phyloP scores from a whole-genome alignment of 78 protist species.

The Dictyostelium brefeldianum region DNA sequence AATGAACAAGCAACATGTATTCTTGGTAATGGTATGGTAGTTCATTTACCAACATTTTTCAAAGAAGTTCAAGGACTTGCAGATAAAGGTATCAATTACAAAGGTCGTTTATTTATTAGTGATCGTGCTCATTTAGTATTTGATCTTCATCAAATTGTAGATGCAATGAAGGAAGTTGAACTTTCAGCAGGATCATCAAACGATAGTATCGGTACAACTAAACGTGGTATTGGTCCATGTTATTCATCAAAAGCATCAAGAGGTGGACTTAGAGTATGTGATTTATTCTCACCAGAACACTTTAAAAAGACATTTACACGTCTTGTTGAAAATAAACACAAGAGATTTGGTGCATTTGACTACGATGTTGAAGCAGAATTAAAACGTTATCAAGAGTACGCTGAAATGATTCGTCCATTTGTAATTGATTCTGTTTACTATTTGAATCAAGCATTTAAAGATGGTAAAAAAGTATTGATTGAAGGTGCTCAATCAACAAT shows the following conservation, averaged over 20 bases:
- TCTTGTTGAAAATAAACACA: slow-evolving; percentile 54
- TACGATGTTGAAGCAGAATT: slow-evolving; percentile 90
- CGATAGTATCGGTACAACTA: slow-evolving; percentile 89
- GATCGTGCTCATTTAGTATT: slow-evolving; percentile 96
- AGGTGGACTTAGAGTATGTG: slow-evolving; percentile 90
- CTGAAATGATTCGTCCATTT: slow-evolving; percentile 86
- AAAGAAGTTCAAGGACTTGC: slow-evolving; percentile 88
- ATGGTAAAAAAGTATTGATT: slow-evolving; percentile 85
- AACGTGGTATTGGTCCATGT: slow-evolving; percentile 96
- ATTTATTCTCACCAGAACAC: slow-evolving; percentile 79
- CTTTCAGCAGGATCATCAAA: slow-evolving; percentile 52
- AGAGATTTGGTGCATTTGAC: slow-evolving; percentile 80
- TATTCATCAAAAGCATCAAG: slow-evolving; percentile 93
- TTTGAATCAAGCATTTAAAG: slow-evolving; percentile 77
- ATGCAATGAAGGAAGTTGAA: slow-evolving; percentile 87
- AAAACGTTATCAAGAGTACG: slow-evolving; percentile 76
- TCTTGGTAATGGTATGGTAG: slow-evolving; percentile 96
- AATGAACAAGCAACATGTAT: slow-evolving; percentile 76
- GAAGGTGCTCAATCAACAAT: slow-evolving; percentile 96
- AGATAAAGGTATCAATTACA: slow-evolving; percentile 79
- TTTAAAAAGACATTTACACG: slow-evolving; percentile 66
- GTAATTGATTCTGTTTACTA: slow-evolving; percentile 90
- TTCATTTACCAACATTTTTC: slow-evolving; percentile 93
- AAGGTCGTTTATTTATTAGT: slow-evolving; percentile 85
- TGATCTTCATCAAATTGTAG: slow-evolving; percentile 91